Base-by-base conservation (phyloP, 345 rosid species). In the Ailanthus altissimus region DNA sequence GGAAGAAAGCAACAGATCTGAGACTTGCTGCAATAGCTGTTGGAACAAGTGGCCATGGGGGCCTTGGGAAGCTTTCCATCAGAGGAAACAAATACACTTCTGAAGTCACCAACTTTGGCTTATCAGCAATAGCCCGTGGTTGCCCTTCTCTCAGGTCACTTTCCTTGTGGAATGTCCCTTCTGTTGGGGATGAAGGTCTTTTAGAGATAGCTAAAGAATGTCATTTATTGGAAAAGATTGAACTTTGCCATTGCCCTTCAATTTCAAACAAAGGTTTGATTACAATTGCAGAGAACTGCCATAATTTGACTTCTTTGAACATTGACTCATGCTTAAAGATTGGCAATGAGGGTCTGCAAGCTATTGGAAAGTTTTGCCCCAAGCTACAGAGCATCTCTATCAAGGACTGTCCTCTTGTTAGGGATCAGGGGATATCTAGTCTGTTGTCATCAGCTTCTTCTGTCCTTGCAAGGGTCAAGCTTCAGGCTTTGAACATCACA, bases 21-120 rank as follows among this genome's bases (percentile, higher is more conserved):
- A 88, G 91, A 43, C 92, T 92, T 66, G 90, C 93, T 57, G 93
- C 93, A 1, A 78, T 92, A 74, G 88, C 94, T 68, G 86, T 90
- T 58, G 93, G 97, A 78, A 88, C 91, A 25, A 82, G 86, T 67
- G 77, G 85, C 67, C 90, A 68, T 57, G 91, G 94, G 20, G 97
- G 97, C 8, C 78, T 92, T 18, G 93, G 89, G 18, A 92, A 92
- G 84, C 91, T 92, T 81, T 67, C 88, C 1, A 85, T 92, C 77
- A 76, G 91, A 32, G 93, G 94, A 69, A 86, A 83, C 78, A 85
- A 80, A 74, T 82, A 88, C 65, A 49, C 67, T 59, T 75, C 79
- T 70, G 89, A 90, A 72, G 88, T 90, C 36, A 86, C 93, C 25
- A 75, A 88, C 77, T 72, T 78, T 50, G 97, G 97, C n/a, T 67